Evolutionary conservation across 768 basidiomycete genomes (phyloP), one percentile per base, ranked within the genome.

Genomic region (Boletus vermiculosoides): DNA sequence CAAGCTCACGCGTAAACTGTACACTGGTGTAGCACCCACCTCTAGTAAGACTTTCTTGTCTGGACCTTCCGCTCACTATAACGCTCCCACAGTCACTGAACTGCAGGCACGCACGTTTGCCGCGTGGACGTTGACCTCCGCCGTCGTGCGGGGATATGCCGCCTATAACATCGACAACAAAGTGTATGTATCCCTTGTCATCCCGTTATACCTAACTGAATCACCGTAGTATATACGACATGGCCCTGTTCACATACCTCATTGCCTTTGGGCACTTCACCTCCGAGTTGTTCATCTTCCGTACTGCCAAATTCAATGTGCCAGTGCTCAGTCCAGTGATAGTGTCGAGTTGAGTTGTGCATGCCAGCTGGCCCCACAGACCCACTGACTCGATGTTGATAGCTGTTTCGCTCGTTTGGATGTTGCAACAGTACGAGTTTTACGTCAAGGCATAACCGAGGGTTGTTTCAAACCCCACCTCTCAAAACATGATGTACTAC

Each of bases 91-190:
- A 96, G 96, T 99, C 12, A 94, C 92, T 8, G 73, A 80, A 18
- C 80, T 98, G 20, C 92, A 95, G 62, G 89, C 92, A 37, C 83
- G 96, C 45, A 91, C 94, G 5, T 97, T 97, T 69, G 95, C 83
- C 1, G 80, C 84, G 1, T 99, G 96, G 96, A 98, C 95, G 0
- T 71, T 96, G 50, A 87, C 89, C 5, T 84, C 92, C 9, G 92
- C 90, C 23, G 75, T 89, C 45, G 85, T 98, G 48, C 86, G 96
- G 36, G 76, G 80, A 47, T 94, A 94, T 64, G 91, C 93, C 12
- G 94, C 96, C 7, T 98, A 94, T 74, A 79, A 98, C 69, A 90
- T 98, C 62, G 76, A 86, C 56, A 79, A 85, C 67, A 92, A 92
- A 74, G 76, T 80, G 96, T 95, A 68, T 61, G 86, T 76, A 12